Evolutionary conservation across 1,284 basidiomycete species (phyloP).

Genomic region (Violaceomyces palustris): DNA sequence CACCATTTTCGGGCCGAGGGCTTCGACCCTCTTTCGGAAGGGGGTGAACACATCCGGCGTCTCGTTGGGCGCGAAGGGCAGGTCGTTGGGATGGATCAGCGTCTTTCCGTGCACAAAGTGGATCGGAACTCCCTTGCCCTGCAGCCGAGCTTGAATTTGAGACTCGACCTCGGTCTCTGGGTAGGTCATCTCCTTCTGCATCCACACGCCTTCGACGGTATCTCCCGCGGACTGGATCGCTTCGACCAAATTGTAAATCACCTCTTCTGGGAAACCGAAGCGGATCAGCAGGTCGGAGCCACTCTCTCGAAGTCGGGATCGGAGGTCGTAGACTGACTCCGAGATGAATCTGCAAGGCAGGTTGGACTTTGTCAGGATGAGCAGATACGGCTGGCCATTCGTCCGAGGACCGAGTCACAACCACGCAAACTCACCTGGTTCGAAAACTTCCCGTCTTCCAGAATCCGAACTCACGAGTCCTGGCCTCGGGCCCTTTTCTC

Average conservation of each 20-base stretch:
- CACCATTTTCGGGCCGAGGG: slow-evolving; percentile 53
- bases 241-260: slow-evolving; percentile 29
- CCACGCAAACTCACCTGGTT: slow-evolving; percentile 31
- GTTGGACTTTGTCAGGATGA: too few species aligned
- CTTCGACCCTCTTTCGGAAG: slow-evolving; percentile 57
- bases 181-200: slow-evolving; percentile 46
- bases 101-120: slow-evolving; percentile 43
- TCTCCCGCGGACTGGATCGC: slow-evolving; percentile 36
- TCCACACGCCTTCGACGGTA: slow-evolving; percentile 44
- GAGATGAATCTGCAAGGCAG: slow-evolving; percentile 53
- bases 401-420: background rate
- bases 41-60: slow-evolving; percentile 58
- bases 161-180: slow-evolving; percentile 36
- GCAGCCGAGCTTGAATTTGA: slow-evolving; percentile 24
- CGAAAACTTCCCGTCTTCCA: slow-evolving; percentile 57
- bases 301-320: slow-evolving; percentile 52
- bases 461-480: slow-evolving; percentile 55
- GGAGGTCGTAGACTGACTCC: slow-evolving; percentile 58
- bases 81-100: slow-evolving; percentile 52
- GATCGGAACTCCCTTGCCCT: slow-evolving; percentile 24
- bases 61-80: slow-evolving; percentile 55
- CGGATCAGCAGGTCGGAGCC: slow-evolving; percentile 58
- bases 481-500: slow-evolving; percentile 49
- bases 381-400: too few species aligned
- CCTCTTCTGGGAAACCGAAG: slow-evolving; percentile 57